Evolutionary conservation across 768 basidiomycete species (phyloP), one percentile per base, ranked within the genome.

Genomic region (Roridomyces roridus): DNA sequence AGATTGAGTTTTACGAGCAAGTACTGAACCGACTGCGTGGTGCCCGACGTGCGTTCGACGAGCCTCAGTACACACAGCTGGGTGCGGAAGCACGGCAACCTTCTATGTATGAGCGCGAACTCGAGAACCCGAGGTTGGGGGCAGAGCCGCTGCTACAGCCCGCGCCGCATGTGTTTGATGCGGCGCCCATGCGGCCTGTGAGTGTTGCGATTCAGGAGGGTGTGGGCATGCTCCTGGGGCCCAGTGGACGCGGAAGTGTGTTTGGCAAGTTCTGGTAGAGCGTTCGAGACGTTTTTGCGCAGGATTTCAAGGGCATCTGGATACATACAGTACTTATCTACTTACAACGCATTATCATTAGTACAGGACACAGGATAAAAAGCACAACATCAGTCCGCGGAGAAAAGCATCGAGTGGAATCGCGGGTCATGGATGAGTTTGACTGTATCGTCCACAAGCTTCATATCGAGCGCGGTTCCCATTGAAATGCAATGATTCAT

Each of bases 1-100:
- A 93, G 69, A 93, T 94, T 57, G 80, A 75, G 2, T 80, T 89
- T 37, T 87, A 91, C 64, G 88, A 92, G 65, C 87, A 90, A 84
- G 77, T 90, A 6, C 72, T 94, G 5, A 70, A 66, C 15, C 82
- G 87, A 15, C 81, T 94, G 8, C 77, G 76, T 44, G 63, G 74
- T 5, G 88, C 91, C 3, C 82, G 89, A 2, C 68, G 68, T 43
- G 73, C 74, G 24, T 87, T 87, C 63, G 80, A 86, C 23, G 63
- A 74, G 3, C 77, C 81, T 3, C 68, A 76, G 23, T 82, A 81
- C 63, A 73, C 79, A 39, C 73, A 77, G 43, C 77, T 87, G n/a
- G 78, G 72, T 1, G 67, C 70, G 2, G 73, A 78, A 3, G 76
- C 88, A 4, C 79, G 88, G 21, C 77, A 85, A 60, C 81, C 89